phyloP scores from a whole-genome alignment of 164 flowering plant genomes.

The Kingdonia uniflora region DNA sequence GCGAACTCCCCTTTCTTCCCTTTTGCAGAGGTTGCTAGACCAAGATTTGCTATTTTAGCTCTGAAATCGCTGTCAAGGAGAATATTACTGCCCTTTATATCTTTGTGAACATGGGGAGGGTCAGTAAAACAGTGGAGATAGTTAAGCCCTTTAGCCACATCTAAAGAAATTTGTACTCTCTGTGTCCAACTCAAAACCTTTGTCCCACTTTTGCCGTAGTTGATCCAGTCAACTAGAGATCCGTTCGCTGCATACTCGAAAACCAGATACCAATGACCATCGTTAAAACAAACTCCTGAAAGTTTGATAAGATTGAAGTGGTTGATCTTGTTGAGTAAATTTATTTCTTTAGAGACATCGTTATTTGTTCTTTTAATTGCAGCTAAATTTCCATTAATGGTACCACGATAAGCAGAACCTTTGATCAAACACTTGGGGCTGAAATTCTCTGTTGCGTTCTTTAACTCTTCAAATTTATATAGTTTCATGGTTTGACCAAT shows the following conservation, averaged over 20 bases:
- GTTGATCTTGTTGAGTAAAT: conserved; percentile 42
- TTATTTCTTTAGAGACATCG: conserved; percentile 55
- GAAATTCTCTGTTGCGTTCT: conserved; percentile 53
- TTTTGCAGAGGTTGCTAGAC: conserved; percentile 37
- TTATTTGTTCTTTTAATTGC: conserved; percentile 59
- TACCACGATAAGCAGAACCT: conserved; percentile 62
- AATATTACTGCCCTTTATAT: conserved; percentile 50
- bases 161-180: conserved; percentile 54
- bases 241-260: conserved; percentile 67
- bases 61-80: conserved; percentile 54
- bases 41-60: conserved; percentile 64
- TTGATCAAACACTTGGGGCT: conserved; percentile 31
- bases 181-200: conserved; percentile 46
- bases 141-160: conserved; percentile 62
- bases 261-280: conserved; percentile 54
- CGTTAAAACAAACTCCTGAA: conserved; percentile 43
- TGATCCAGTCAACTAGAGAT: conserved; percentile 56
- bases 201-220: conserved; percentile 9
- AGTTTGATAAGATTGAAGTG: conserved; percentile 62
- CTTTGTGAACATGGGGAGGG: conserved; percentile 70
- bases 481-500: conserved; percentile 38
- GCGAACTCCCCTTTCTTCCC: conserved; percentile 35
- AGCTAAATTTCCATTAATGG: conserved; percentile 34
- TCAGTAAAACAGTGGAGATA: conserved; percentile 62
- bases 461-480: conserved; percentile 46